Conservation (phyloP, 345 rosid genomes). For the Combretum micranthum region DNA sequence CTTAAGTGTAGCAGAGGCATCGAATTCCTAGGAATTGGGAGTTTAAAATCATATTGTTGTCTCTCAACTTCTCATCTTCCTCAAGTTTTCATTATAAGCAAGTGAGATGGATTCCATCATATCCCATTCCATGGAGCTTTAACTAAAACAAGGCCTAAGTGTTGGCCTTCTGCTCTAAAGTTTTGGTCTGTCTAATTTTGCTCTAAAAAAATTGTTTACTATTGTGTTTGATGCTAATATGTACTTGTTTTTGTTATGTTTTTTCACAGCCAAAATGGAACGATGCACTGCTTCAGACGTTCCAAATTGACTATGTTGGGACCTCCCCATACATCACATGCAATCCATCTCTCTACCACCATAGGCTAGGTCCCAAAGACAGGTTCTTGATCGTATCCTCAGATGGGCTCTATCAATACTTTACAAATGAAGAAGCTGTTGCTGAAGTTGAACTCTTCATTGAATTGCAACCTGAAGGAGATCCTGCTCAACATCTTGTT, state of each 20-base stretch:
- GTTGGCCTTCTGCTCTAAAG: too few species aligned
- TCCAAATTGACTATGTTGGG: slow-evolving; percentile 84
- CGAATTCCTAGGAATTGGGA: too few species aligned
- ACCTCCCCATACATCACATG: slow-evolving; percentile 72
- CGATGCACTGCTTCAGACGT: slow-evolving; percentile 83
- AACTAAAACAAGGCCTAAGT: too few species aligned
- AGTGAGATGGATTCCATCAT: too few species aligned
- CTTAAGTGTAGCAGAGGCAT: too few species aligned
- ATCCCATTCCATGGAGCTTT: too few species aligned
- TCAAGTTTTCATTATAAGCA: too few species aligned
- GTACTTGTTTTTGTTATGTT: slow-evolving; percentile 1
- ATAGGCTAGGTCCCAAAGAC: slow-evolving; percentile 75
- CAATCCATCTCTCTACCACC: slow-evolving; percentile 78
- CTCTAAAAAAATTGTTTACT: not conserved
- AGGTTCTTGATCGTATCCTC: slow-evolving; percentile 77
- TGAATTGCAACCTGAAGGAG: slow-evolving; percentile 86
- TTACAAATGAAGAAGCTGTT: slow-evolving; percentile 91
- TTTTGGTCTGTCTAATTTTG: too few species aligned
- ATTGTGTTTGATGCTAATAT: not conserved
- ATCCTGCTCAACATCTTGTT: slow-evolving; percentile 93
- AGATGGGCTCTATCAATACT: slow-evolving; percentile 91
- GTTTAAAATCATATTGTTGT: too few species aligned
- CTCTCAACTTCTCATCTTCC: too few species aligned
- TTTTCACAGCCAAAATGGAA: slow-evolving; percentile 87
- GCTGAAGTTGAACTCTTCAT: slow-evolving; percentile 86